Evolutionary conservation across 306 rosid genomes (phyloP).

Genomic region (Dryas drummondii): DNA sequence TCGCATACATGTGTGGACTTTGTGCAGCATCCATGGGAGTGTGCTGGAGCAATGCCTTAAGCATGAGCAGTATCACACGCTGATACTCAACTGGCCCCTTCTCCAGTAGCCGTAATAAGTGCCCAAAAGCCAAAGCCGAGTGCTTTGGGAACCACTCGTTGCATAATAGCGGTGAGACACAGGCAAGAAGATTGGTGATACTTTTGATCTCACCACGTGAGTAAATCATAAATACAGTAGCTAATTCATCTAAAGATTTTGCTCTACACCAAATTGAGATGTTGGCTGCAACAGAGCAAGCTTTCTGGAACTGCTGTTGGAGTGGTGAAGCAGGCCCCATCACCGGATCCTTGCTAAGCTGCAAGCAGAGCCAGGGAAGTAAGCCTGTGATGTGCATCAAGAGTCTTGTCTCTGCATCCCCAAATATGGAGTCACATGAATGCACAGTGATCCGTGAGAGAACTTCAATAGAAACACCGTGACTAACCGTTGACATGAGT

Average conservation of each 20-base stretch:
- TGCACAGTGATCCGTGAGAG: constrained; percentile 89
- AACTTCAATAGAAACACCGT: constrained; percentile 86
- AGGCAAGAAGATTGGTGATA: constrained; percentile 76
- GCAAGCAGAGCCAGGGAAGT: constrained; percentile 98
- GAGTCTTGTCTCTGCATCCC: constrained; percentile 89
- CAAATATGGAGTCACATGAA: constrained; percentile 96
- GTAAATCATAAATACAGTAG: constrained; percentile 78
- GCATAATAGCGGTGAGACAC: constrained; percentile 87
- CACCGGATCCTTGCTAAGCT: constrained; percentile 77
- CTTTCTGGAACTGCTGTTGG: constrained; percentile 85
- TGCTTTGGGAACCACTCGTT: constrained; percentile 95
- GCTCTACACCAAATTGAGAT: constrained; percentile 92
- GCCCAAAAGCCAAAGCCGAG: constrained; percentile 93
- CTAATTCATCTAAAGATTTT: constrained; percentile 82
- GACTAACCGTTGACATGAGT: constrained; percentile 89
- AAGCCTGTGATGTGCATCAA: constrained; percentile 96
- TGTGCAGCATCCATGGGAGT: constrained; percentile 98
- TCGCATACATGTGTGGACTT: constrained; percentile 95
- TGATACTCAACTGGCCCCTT: constrained; percentile 96
- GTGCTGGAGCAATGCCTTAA: constrained; percentile 95
- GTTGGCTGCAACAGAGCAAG: constrained; percentile 89
- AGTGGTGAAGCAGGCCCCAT: constrained; percentile 86
- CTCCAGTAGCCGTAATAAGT: constrained; percentile 81
- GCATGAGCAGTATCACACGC: constrained; percentile 90
- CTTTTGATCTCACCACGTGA: constrained; percentile 85